phyloP scores from a whole-genome alignment of 768 basidiomycete species.

The Kwoniella shandongensis region DNA sequence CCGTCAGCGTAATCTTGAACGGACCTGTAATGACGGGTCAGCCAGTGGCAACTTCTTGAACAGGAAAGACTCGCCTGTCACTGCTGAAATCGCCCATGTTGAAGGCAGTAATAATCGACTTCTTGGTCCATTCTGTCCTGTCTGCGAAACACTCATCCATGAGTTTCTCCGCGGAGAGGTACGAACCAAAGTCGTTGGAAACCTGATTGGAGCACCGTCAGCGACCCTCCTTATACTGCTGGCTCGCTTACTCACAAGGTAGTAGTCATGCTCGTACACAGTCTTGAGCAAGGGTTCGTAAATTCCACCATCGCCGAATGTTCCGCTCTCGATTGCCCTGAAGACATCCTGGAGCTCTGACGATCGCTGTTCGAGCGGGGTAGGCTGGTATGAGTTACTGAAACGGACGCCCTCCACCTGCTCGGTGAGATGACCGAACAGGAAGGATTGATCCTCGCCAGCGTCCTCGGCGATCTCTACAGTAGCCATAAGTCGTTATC shows the following conservation, averaged over 20 bases:
- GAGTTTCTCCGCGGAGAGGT: conserved; percentile 77
- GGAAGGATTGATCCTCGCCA: conserved; percentile 87
- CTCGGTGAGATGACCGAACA: conserved; percentile 56
- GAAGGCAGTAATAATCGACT: conserved; percentile 54
- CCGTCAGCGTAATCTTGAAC: conserved; percentile 86
- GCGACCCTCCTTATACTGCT: neutral
- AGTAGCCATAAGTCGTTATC: too few species aligned
- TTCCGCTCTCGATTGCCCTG: conserved; percentile 69
- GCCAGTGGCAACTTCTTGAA: too few species aligned
- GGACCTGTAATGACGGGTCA: conserved; percentile 53
- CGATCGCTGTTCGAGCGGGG: conserved; percentile 77
- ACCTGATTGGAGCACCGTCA: conserved; percentile 49
- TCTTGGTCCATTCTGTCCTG: conserved; percentile 84
- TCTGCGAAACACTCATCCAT: conserved; percentile 87
- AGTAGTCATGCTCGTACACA: conserved; percentile 47
- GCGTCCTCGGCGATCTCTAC: conserved; percentile 94
- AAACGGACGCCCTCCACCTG: conserved; percentile 79
- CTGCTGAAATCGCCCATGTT: conserved; percentile 97
- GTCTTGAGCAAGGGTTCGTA: conserved; percentile 67
- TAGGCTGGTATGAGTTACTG: conserved; percentile 78
- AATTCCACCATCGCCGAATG: conserved; percentile 69
- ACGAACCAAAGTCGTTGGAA: conserved; percentile 92
- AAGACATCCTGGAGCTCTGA: conserved; percentile 75
- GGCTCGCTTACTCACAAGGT: conserved; percentile 28
- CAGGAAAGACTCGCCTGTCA: conserved; percentile 60